Base-by-base conservation (phyloP, 1,284 basidiomycete genomes). In the Exsudoporus floridanus region DNA sequence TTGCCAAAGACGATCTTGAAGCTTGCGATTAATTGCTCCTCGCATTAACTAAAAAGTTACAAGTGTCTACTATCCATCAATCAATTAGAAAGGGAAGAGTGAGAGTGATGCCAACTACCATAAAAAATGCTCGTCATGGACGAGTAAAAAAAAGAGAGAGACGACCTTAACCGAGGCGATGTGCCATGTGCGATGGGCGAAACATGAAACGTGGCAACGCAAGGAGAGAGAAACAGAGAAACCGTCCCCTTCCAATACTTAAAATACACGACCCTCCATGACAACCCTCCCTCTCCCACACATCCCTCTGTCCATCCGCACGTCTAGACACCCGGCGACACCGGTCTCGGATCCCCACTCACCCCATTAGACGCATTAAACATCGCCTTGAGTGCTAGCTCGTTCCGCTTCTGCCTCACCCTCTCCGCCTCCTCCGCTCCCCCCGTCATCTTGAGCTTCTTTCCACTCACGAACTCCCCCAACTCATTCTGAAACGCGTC, bases 401-500 rank as follows among this genome's bases (percentile, higher is more conserved):
- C 94, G 64, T 90, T 92, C 66, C 85, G 78, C 67, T 83, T 83
- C 76, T 92, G 88, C 58, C 94, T 76, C 60, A 94, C 79, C 42
- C 94, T 77, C 72, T 97, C 94, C 14, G 78, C 81, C 75, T 97
- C 94, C 69, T 96, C 94, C 21, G 92, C 87, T 7, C 94, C 94
- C 41, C 94, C 94, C 19, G 94, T 98, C 90, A 93, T 90, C 77
- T 86, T 91, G 67, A 98, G 72, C 74, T 88, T 94, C 75, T 89
- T 89, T 50, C 84, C 82, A 2, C 74, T 78, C 41, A 97, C 92
- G 70, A 96, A 97, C 4, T 88, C 90, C 28, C 74, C 74, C 55
- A 98, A 67, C 75, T 97, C 94, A 14, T 80, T 75, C 60, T 90
- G 82, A 70, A 97, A 86, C 61, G 92, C 93, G 67, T 93, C 88